phyloP scores from a whole-genome alignment of 345 rosid genomes.

The Gossypium thurberi region DNA sequence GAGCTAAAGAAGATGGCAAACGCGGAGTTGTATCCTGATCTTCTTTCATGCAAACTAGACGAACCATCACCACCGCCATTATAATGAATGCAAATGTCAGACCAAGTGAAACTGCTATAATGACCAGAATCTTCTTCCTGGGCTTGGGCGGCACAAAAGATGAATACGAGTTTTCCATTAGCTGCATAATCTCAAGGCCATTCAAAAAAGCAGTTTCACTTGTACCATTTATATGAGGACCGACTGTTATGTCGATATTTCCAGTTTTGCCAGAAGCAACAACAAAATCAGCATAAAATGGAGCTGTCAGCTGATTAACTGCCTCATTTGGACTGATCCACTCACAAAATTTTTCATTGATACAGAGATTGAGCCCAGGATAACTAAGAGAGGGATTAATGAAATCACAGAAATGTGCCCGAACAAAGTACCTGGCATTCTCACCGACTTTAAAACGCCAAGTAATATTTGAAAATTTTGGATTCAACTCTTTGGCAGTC shows the following conservation, averaged over 20 bases:
- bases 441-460: not conserved
- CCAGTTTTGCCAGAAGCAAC: not conserved
- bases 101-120: not conserved
- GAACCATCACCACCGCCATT: not conserved
- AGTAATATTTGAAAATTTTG: not conserved
- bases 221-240: not conserved
- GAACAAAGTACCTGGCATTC: not conserved
- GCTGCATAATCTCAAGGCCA: not conserved
- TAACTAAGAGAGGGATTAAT: not conserved
- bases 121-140: not conserved
- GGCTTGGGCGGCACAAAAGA: not conserved
- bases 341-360: slow-evolving; percentile 13
- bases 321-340: slow-evolving; percentile 12
- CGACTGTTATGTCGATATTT: not conserved
- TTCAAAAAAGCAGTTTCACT: not conserved
- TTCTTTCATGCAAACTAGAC: not conserved
- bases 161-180: not conserved
- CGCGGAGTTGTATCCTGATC: not conserved
- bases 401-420: slow-evolving; percentile 35
- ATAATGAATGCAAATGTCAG: not conserved
- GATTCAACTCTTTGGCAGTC: not conserved
- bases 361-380: slow-evolving; percentile 26
- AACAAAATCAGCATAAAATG: not conserved
- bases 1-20: slow-evolving; percentile 9
- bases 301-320: not conserved